phyloP scores from a whole-genome alignment of 2,329 filamentous ascomycete genomes.

The Trichophyton simii region DNA sequence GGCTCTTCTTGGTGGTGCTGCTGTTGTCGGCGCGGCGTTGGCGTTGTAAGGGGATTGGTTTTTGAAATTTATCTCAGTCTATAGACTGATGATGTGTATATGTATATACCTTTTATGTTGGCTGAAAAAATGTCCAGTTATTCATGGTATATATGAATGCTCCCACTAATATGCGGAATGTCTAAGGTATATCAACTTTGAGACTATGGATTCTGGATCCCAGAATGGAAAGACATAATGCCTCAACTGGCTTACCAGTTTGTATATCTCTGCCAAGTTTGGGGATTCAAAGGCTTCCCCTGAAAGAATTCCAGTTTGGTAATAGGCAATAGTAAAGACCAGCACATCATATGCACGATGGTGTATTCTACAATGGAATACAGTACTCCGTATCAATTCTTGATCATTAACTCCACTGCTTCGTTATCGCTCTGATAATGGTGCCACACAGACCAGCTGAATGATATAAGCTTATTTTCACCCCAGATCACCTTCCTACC shows the following conservation, averaged over 20 bases:
- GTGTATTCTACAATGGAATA: too few relatives aligned
- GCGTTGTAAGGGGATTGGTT: neutral
- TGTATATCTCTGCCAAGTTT: too few relatives aligned
- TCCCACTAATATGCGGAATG: neutral
- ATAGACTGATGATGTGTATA: neutral
- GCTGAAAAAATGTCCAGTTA: neutral
- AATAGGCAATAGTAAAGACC: too few relatives aligned
- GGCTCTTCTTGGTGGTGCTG: constrained; percentile 8
- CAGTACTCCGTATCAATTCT: too few relatives aligned
- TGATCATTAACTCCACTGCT: too few relatives aligned
- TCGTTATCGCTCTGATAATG: neutral
- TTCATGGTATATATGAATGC: neutral
- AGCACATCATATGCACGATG: too few relatives aligned
- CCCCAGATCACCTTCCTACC: neutral
- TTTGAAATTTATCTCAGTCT: neutral
- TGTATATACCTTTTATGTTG: neutral
- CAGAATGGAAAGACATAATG: too few relatives aligned
- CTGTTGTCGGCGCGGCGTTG: constrained; percentile 1
- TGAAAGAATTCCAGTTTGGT: too few relatives aligned
- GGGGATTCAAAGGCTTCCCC: too few relatives aligned
- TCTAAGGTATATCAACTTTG: neutral
- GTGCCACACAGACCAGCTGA: neutral
- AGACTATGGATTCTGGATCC: too few relatives aligned
- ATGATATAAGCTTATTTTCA: neutral
- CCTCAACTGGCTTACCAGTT: too few relatives aligned